Evolutionary conservation across 2,329 filamentous ascomycete genomes (phyloP), one percentile per base, ranked within the genome.

Genomic region (Simplicillium sp.): DNA sequence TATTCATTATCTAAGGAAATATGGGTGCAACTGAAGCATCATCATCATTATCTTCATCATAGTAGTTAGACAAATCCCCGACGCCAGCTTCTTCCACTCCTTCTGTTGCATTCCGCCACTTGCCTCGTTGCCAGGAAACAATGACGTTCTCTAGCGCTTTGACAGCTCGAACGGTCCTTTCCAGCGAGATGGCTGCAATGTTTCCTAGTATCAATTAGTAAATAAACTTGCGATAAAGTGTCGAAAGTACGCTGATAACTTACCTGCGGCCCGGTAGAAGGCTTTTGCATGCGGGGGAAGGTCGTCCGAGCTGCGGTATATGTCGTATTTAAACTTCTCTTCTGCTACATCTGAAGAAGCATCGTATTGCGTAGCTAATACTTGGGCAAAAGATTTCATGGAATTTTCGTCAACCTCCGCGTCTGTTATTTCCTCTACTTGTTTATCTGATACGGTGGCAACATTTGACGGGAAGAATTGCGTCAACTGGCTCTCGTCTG

Each of bases 401-500:
- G 48, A 42, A 37, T 43, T 50, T 3, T 47, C 42, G 16, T 56
- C 52, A 4, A 54, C 35, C 13, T 59, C 51, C 20, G 6, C 9
- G 20, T 25, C 9, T 25, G 20, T 25, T 5, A 25, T 9, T 25
- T 25, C 20, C 9, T 25, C 9, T 25, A 25, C 31, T 11, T 47
- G 44, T 2, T 37, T 40, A 14, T 52, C 45, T 8, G 44, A 36
- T 5, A 37, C 33, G 3, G 48, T 48, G 3, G 50, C 41, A 7
- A 51, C 44, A 33, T 60, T 54, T 3, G 47, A 39, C 2, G 61
- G 60, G 33, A 67, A 67, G 46, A 66, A 64, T 2, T 48, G 48
- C 3, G 58, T 50, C 2, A 60, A 47, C 13, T 46, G 42, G 28
- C 57, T 55, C 5, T 55, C 48, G 38, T 50, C 55, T 60, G 29